Evolutionary conservation across 2,329 filamentous ascomycete species (phyloP).

Genomic region (Pestalotiopsis fici): DNA sequence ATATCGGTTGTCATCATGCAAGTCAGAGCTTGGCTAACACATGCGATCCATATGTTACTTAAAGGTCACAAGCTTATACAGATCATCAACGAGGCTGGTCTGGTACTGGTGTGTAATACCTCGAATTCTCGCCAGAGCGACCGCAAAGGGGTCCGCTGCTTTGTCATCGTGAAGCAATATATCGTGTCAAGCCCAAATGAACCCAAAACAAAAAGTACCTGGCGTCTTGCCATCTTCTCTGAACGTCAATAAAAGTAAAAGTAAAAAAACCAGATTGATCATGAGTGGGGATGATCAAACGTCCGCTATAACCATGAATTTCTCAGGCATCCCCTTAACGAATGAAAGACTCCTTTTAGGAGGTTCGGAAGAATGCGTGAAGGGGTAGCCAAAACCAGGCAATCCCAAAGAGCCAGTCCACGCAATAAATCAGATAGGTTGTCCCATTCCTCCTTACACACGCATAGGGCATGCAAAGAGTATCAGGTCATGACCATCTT

Average conservation of each 20-base stretch:
- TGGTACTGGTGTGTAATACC: not conserved
- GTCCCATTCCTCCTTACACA: conserved; percentile 13
- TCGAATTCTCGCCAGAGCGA: not conserved
- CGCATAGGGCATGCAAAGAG: conserved; percentile 13
- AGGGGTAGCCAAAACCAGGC: conserved; percentile 16
- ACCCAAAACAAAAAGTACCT: conserved; percentile 4
- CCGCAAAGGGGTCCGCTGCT: not conserved
- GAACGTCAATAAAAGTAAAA: conserved; percentile 2
- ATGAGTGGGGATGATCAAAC: conserved; percentile 1
- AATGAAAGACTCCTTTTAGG: conserved; percentile 2
- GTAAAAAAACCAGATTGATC: conserved; percentile 5
- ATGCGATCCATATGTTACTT: not conserved
- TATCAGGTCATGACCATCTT: conserved; percentile 32
- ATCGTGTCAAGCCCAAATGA: not conserved
- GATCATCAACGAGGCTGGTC: not conserved
- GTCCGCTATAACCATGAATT: conserved; percentile 2
- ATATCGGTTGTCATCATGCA: not conserved
- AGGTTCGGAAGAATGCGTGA: conserved; percentile 18
- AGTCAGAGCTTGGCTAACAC: not conserved
- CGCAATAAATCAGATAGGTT: conserved; percentile 12
- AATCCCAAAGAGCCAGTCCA: conserved; percentile 15
- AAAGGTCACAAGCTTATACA: not conserved
- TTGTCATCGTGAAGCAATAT: conserved; percentile 1
- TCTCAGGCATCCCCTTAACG: not conserved
- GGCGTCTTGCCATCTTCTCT: conserved; percentile 8